Conservation (phyloP, 1,284 basidiomycete species). For the Austroboletus rostrupii region DNA sequence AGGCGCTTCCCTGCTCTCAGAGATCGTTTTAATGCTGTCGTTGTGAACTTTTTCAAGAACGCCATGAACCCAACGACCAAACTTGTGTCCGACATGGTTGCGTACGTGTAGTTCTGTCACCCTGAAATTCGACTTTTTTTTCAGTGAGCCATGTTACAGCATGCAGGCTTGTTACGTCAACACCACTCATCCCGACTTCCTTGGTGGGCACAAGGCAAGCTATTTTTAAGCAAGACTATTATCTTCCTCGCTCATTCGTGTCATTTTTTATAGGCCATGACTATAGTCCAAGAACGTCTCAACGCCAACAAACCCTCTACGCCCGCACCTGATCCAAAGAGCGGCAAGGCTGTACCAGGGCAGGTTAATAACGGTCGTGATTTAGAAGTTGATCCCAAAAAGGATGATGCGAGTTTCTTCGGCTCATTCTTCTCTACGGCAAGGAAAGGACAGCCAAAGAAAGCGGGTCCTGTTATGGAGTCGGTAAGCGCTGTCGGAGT, state of each 20-base stretch:
- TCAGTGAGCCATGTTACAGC: constrained; percentile 35
- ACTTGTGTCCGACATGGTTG: constrained; percentile 88
- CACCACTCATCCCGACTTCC: constrained; percentile 98
- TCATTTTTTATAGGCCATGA: constrained; percentile 64
- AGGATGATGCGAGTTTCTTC: constrained; percentile 92
- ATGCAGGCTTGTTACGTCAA: constrained; percentile 99
- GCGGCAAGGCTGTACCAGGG: constrained; percentile 55
- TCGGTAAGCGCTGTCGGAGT: constrained; percentile 37
- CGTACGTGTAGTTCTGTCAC: constrained; percentile 43
- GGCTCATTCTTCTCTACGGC: constrained; percentile 84
- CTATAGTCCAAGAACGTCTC: constrained; percentile 83
- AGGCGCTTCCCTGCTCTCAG: constrained; percentile 91
- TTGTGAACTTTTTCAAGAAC: constrained; percentile 94
- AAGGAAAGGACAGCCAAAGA: constrained; percentile 80
- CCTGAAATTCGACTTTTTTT: neutral
- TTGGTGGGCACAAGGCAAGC: constrained; percentile 84
- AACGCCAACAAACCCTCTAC: constrained; percentile 73
- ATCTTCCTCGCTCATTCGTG: constrained; percentile 2
- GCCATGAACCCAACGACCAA: constrained; percentile 94
- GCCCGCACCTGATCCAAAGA: constrained; percentile 64
- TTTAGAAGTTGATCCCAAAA: constrained; percentile 85
- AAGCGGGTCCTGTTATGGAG: constrained; percentile 72
- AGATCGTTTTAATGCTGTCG: constrained; percentile 91
- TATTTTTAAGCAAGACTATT: neutral
- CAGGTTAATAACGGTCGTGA: constrained; percentile 90